Conservation (phyloP, 1,284 basidiomycete genomes). For the Fomitopsis palustris region DNA sequence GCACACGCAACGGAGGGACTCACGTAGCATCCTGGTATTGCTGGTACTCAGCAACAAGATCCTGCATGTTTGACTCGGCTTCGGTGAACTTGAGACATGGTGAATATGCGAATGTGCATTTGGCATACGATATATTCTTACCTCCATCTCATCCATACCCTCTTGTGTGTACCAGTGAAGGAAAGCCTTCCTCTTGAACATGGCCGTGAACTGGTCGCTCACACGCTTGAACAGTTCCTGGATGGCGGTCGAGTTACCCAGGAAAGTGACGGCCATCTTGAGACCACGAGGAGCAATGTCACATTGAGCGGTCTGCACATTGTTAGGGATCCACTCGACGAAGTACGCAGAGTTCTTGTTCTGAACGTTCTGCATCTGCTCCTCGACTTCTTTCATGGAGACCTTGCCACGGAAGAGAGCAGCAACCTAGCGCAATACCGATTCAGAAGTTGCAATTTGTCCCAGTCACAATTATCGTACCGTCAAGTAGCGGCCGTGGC, state of each 20-base stretch:
- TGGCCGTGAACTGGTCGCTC: conserved; percentile 95
- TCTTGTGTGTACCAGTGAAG: conserved; percentile 99
- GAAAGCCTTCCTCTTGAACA: conserved; percentile 99
- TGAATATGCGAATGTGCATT: not conserved
- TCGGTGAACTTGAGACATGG: conserved; percentile 73
- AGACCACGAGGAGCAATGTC: conserved; percentile 91
- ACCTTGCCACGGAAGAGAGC: conserved; percentile 99
- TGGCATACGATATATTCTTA: conserved; percentile 26
- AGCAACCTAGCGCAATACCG: conserved; percentile 59
- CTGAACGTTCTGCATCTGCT: conserved; percentile 97
- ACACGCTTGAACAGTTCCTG: conserved; percentile 98
- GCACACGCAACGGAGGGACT: conserved; percentile 27
- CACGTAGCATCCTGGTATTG: conserved; percentile 96
- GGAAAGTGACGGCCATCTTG: conserved; percentile 96
- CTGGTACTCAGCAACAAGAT: conserved; percentile 91
- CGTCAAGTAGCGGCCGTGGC: conserved; percentile 93
- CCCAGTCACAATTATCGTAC: conserved; percentile 36
- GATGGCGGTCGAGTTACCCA: conserved; percentile 97
- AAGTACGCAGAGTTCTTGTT: conserved; percentile 98
- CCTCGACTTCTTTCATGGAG: conserved; percentile 98
- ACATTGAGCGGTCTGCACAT: conserved; percentile 94
- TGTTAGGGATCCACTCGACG: conserved; percentile 99
- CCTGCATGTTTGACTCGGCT: conserved; percentile 96
- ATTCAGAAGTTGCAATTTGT: not conserved
- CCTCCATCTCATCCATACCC: conserved; percentile 99